These are phyloP conservation scores for Candida fluviatilis DNA, from an alignment of 805 yeast genomes.

Conservation along the genomic window DNA sequence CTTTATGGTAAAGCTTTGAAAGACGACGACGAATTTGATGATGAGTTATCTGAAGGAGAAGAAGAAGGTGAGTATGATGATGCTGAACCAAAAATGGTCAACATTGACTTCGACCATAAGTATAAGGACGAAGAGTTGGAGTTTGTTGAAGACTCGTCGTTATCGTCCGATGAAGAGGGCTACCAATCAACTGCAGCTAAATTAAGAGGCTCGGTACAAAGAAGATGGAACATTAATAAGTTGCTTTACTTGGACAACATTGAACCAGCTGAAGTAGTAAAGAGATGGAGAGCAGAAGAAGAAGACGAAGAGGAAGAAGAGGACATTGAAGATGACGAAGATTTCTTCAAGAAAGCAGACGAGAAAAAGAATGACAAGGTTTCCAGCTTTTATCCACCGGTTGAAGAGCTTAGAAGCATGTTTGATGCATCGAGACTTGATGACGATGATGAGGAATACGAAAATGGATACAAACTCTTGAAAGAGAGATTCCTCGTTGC, in stretches of 20 bases:
- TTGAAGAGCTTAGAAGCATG: conserved; percentile 43
- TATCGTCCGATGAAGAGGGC: conserved; percentile 37
- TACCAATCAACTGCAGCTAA: conserved; percentile 55
- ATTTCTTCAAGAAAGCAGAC: conserved; percentile 51
- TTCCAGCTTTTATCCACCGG: conserved; percentile 30
- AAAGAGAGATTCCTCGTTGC: conserved; percentile 51
- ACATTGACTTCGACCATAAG: conserved; percentile 42
- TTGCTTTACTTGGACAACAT: conserved; percentile 76
- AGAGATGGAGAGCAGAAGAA: conserved; percentile 61
- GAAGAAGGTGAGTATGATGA: conserved; percentile 36
- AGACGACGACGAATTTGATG: conserved; percentile 43
- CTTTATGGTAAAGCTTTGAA: conserved; percentile 50
- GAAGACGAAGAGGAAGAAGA: conserved; percentile 40
- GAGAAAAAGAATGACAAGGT: conserved; percentile 27
- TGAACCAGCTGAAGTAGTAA: conserved; percentile 66
- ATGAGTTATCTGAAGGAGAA: conserved; percentile 37
- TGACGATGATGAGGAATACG: conserved; percentile 33
- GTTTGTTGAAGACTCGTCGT: conserved; percentile 44
- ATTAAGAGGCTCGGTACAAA: conserved; percentile 48
- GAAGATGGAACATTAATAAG: conserved; percentile 77
- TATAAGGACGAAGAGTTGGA: conserved; percentile 35
- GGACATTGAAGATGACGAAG: conserved; percentile 43
- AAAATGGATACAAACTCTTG: conserved; percentile 37
- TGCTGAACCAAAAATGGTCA: conserved; percentile 40
- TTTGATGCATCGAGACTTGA: conserved; percentile 35